phyloP scores from a whole-genome alignment of 2,329 filamentous ascomycete species.

The Calonectria leucothoes region DNA sequence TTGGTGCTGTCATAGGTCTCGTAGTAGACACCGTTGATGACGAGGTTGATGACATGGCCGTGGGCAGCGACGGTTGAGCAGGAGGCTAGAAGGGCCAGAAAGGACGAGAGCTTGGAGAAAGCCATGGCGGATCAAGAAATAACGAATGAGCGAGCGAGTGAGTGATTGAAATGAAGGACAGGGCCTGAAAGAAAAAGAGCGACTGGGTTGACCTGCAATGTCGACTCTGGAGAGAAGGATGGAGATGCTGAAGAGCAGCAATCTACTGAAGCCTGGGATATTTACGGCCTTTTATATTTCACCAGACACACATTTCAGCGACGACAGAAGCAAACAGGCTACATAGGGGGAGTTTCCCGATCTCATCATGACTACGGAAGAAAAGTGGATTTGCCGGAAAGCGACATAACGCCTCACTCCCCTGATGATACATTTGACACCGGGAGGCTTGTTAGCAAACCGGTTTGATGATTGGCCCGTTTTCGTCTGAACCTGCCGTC shows the following conservation, averaged over 20 bases:
- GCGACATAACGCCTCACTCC: constrained; percentile 6
- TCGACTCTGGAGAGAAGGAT: background rate
- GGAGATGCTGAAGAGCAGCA: background rate
- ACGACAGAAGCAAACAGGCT: background rate
- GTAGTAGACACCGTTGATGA: constrained; percentile 57
- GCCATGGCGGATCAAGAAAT: constrained; percentile 15
- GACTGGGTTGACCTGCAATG: background rate
- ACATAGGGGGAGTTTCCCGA: background rate
- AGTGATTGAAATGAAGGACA: constrained; percentile 7
- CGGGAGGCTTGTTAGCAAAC: constrained; percentile 26
- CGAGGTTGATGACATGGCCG: constrained; percentile 55
- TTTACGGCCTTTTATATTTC: constrained; percentile 26
- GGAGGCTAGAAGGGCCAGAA: constrained; percentile 18
- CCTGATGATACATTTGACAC: background rate
- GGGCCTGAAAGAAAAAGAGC: constrained; percentile 22
- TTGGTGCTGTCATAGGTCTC: constrained; percentile 53
- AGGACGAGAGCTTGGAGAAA: constrained; percentile 10
- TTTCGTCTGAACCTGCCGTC: constrained; percentile 18
- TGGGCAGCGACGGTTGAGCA: constrained; percentile 45
- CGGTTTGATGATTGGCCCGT: constrained; percentile 35
- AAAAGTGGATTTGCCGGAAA: constrained; percentile 30
- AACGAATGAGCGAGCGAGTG: background rate
- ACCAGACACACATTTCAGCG: background rate
- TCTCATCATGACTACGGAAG: constrained; percentile 26
- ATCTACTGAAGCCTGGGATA: background rate